A percentile compares a stretch with the other conserved stretches of the same genome.
Conservation (phyloP, 1,284 basidiomycete genomes). For the Malassezia psittaci region DNA sequence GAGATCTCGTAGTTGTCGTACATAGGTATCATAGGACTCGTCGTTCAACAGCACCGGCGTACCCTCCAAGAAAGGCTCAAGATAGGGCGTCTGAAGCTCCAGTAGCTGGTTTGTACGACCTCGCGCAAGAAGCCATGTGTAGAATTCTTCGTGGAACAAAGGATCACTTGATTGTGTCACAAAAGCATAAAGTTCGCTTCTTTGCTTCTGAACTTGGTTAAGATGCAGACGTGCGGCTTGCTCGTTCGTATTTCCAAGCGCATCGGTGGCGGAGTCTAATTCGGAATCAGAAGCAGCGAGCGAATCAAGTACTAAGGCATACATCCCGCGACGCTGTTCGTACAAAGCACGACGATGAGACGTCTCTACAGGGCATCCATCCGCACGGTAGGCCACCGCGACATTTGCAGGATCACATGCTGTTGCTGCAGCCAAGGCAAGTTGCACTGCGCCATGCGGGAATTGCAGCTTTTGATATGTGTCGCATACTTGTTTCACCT, state of each 20-base stretch:
- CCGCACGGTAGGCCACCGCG: conserved; percentile 45
- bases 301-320: conserved; percentile 57
- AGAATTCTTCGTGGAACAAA: conserved; percentile 85
- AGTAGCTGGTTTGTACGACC: conserved; percentile 77
- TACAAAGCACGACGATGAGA: conserved; percentile 49
- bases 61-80: conserved; percentile 75
- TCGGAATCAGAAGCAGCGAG: conserved; percentile 65
- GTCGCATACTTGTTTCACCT: conserved; percentile 69
- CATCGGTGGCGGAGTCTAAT: conserved; percentile 25
- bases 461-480: conserved; percentile 74
- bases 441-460: conserved; percentile 72
- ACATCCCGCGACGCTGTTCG: conserved; percentile 59
- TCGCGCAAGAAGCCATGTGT: conserved; percentile 78
- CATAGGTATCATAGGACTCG: conserved; percentile 15
- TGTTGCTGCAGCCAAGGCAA: conserved; percentile 73
- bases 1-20: conserved; percentile 60
- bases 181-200: conserved; percentile 28
- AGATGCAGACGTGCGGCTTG: conserved; percentile 17
- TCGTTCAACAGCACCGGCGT: conserved; percentile 64
- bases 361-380: conserved; percentile 61
- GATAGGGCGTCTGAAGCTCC: conserved; percentile 57
- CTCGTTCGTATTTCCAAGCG: conserved; percentile 23
- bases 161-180: conserved; percentile 76
- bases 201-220: conserved; percentile 41
- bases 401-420: conserved; percentile 65